These are phyloP conservation scores for Candida chauliodis DNA, from an alignment of 805 yeast genomes.

Conservation along the genomic window DNA sequence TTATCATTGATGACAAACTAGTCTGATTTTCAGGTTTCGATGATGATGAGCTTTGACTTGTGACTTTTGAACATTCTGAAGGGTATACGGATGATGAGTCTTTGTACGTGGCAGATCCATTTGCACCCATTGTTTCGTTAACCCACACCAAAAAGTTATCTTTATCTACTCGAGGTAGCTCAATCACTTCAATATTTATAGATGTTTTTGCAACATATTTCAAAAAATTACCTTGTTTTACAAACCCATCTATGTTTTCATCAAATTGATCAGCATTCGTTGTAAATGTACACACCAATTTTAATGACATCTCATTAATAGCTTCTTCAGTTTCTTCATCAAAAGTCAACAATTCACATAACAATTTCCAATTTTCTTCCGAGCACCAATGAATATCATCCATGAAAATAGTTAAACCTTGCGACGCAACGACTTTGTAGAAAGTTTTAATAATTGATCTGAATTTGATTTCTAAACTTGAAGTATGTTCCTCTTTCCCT, in stretches of 20 bases:
- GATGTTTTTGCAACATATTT: constrained; percentile 1
- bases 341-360: constrained; percentile 24
- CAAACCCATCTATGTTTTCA: constrained; percentile 1
- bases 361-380: constrained; percentile 23
- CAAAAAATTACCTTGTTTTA: constrained; percentile 1
- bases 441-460: constrained; percentile 41
- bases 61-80: background rate
- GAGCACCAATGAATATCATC: constrained; percentile 49
- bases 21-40: constrained; percentile 5
- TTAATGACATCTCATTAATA: constrained; percentile 11
- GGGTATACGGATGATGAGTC: background rate
- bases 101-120: background rate
- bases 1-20: constrained; percentile 8
- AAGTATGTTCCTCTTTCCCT: constrained; percentile 15
- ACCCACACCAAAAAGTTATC: constrained; percentile 1
- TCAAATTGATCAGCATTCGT: constrained; percentile 7
- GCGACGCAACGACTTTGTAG: constrained; percentile 36
- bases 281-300: constrained; percentile 5
- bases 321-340: constrained; percentile 9
- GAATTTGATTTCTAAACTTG: constrained; percentile 36
- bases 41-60: no score
- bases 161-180: constrained; percentile 2
- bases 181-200: constrained; percentile 1
- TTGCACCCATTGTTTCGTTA: constrained; percentile 4
- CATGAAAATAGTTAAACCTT: constrained; percentile 42